These are phyloP conservation scores for Trichopus zeylanicus DNA, from an alignment of 116 monocot species.

Conservation along the genomic window DNA sequence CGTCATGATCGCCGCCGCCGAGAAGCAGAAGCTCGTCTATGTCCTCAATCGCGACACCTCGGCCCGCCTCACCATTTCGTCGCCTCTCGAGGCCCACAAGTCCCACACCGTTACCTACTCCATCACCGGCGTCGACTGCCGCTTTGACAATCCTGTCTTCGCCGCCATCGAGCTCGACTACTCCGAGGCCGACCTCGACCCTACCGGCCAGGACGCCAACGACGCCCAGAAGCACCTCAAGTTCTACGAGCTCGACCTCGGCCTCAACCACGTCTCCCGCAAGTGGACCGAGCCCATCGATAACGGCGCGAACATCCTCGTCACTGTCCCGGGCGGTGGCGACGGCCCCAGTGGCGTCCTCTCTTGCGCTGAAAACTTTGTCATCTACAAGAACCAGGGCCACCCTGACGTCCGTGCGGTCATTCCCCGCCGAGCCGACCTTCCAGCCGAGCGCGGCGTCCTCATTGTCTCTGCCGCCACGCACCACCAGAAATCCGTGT, in stretches of 20 bases:
- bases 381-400: conserved; percentile 91
- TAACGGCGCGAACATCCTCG: conserved; percentile 86
- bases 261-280: conserved; percentile 89
- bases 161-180: conserved; percentile 96
- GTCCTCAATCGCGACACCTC: conserved; percentile 88
- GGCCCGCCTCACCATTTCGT: conserved; percentile 88
- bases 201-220: conserved; percentile 68
- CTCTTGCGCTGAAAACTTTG: conserved; percentile 91
- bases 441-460: conserved; percentile 41
- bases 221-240: conserved; percentile 97
- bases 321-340: conserved; percentile 88
- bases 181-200: conserved; percentile 82
- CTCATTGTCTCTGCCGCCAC: conserved; percentile 53
- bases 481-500: conserved; percentile 82
- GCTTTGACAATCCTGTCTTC: conserved; percentile 92
- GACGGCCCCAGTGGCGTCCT: conserved; percentile 94
- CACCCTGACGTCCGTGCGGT: conserved; percentile 89
- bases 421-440: conserved; percentile 43
- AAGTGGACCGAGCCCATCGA: conserved; percentile 90
- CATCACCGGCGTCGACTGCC: conserved; percentile 70
- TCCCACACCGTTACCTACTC: conserved; percentile 79
- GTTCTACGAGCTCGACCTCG: conserved; percentile 93
- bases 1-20: conserved; percentile 87
- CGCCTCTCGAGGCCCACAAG: conserved; percentile 94
- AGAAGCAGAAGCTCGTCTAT: conserved; percentile 99